phyloP scores from a whole-genome alignment of 192 early-diverging fungal genomes.

The Coemansia sp. region DNA sequence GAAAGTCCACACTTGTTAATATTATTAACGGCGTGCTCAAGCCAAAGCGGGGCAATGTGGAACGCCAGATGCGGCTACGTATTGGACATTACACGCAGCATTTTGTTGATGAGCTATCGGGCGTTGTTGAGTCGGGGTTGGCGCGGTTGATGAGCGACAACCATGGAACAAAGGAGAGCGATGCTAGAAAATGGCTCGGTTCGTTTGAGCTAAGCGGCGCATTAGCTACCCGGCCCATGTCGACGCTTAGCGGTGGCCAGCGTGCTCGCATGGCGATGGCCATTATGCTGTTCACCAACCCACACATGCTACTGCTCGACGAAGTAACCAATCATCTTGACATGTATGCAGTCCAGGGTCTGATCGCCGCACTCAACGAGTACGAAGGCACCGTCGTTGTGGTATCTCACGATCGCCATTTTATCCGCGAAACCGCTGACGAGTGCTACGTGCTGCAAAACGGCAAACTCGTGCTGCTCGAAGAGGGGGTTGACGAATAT shows the following conservation, averaged over 20 bases:
- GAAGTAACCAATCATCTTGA: conserved; percentile 91
- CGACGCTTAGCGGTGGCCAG: conserved; percentile 79
- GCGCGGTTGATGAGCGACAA: conserved; percentile 50
- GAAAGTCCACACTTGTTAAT: conserved; percentile 78
- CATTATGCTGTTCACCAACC: conserved; percentile 60
- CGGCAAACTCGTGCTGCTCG: conserved; percentile 56
- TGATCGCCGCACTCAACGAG: conserved; percentile 68
- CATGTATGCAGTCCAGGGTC: conserved; percentile 77
- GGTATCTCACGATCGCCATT: conserved; percentile 88
- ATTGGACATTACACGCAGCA: conserved; percentile 88
- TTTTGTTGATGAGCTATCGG: conserved; percentile 68
- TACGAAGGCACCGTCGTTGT: conserved; percentile 75
- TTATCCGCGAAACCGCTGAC: conserved; percentile 67
- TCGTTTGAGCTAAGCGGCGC: conserved; percentile 73
- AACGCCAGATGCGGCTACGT: conserved; percentile 61
- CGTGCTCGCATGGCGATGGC: conserved; percentile 76
- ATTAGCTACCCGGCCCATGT: conserved; percentile 61
- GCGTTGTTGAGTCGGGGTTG: conserved; percentile 56
- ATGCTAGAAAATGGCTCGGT: conserved; percentile 71
- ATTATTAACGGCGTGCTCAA: conserved; percentile 64
- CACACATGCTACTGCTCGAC: conserved; percentile 73
- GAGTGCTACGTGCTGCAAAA: conserved; percentile 56
- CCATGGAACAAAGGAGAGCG: conserved; percentile 58
- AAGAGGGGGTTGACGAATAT: conserved; percentile 70
- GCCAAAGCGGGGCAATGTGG: conserved; percentile 66